These are phyloP conservation scores for Juglanconis oblonga DNA, from an alignment of 2,329 filamentous ascomycete species.

Conservation along the genomic window DNA sequence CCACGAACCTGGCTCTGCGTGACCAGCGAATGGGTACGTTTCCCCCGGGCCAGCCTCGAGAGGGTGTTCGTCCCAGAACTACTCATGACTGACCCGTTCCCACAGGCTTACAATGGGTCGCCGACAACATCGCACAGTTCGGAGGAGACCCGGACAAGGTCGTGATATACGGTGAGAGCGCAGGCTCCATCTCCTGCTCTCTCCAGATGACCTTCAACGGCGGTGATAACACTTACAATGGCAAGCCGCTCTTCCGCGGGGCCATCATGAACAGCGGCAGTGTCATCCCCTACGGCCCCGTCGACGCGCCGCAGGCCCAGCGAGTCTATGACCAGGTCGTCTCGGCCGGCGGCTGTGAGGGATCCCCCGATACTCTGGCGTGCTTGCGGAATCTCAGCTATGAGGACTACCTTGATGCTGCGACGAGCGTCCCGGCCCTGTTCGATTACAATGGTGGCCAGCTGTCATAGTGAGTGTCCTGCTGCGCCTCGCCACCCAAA, in stretches of 20 bases:
- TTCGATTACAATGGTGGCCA: constrained; percentile 56
- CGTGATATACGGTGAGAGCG: constrained; percentile 62
- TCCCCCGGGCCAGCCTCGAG: too few species aligned
- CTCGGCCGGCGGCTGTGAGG: constrained; percentile 49
- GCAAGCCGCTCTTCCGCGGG: constrained; percentile 59
- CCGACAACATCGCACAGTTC: constrained; percentile 55
- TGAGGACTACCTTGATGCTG: constrained; percentile 51
- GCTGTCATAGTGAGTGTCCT: constrained; percentile 44
- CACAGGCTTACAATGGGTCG: constrained; percentile 54
- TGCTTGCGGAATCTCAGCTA: constrained; percentile 55
- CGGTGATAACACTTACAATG: constrained; percentile 62
- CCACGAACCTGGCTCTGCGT: constrained; percentile 56
- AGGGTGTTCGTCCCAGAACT: not conserved
- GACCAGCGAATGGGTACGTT: constrained; percentile 56
- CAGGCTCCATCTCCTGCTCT: constrained; percentile 58
- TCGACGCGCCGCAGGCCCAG: constrained; percentile 56
- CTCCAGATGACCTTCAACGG: constrained; percentile 62
- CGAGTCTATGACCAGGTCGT: constrained; percentile 51
- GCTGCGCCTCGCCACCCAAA: too few species aligned
- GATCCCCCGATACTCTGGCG: constrained; percentile 43
- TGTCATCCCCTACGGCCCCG: constrained; percentile 45
- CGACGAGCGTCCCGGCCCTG: constrained; percentile 55
- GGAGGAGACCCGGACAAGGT: constrained; percentile 58
- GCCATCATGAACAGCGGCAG: constrained; percentile 63
- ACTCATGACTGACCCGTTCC: not conserved